A percentile compares a stretch with the other conserved stretches of the same genome.
Conservation (phyloP, 176 grass and related monocot species). For the Luzula sylvatica region DNA sequence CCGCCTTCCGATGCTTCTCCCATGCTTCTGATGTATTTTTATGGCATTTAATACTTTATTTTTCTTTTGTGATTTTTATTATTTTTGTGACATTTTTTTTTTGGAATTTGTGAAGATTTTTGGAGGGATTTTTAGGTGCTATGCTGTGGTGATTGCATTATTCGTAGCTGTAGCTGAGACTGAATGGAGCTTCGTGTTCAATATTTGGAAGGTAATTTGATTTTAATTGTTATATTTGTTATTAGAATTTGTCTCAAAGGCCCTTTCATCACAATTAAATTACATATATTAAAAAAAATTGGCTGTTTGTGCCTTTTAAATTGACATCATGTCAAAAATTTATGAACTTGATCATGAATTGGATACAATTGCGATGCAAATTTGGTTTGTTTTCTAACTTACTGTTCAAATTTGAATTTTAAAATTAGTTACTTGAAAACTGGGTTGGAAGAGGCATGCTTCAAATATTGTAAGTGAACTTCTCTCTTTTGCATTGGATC, state of each 20-base stretch:
- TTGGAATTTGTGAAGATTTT: constrained; percentile 41
- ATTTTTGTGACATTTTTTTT: not conserved
- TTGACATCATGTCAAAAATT: not conserved
- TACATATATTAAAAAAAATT: too few relatives aligned
- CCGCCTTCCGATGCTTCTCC: constrained; percentile 59
- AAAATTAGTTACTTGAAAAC: constrained; percentile 63
- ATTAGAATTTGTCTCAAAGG: not conserved
- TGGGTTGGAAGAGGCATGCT: constrained; percentile 87
- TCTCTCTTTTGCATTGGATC: too few relatives aligned
- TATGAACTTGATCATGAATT: constrained; percentile 7
- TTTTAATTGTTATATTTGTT: constrained; percentile 1
- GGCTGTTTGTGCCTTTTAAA: too few relatives aligned
- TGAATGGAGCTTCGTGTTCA: constrained; percentile 67
- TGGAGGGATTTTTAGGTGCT: constrained; percentile 82
- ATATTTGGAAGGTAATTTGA: constrained; percentile 39
- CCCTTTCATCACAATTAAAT: not conserved
- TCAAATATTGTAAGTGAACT: constrained; percentile 73
- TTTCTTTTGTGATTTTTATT: not conserved
- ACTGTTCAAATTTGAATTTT: constrained; percentile 8
- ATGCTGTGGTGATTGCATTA: constrained; percentile 61
- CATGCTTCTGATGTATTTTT: constrained; percentile 32
- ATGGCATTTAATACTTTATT: not conserved
- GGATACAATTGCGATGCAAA: not conserved
- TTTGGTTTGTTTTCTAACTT: not conserved
- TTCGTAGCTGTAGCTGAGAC: constrained; percentile 73